A percentile compares a stretch with the other conserved stretches of the same genome.
These are phyloP conservation scores for Microthyrium microscopicum DNA, from an alignment of 2,329 filamentous ascomycete species.

Conservation along the genomic window DNA sequence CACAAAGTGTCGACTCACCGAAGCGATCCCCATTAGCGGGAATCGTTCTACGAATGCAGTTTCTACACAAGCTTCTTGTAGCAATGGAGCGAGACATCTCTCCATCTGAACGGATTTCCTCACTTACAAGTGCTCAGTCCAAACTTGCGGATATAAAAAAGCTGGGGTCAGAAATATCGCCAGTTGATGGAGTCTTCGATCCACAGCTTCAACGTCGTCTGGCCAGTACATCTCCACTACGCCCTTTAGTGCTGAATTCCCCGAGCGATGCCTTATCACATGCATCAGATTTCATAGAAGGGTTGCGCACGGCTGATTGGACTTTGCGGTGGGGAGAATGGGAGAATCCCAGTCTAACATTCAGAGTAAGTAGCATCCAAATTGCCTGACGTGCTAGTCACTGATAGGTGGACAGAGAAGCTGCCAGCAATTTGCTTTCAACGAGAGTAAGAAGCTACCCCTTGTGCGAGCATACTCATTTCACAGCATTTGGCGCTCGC, in stretches of 20 bases:
- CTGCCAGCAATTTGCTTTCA: too few relatives aligned
- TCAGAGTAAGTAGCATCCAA: constrained; percentile 35
- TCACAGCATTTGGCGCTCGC: too few relatives aligned
- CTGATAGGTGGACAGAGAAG: constrained; percentile 70
- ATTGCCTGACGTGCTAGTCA: constrained; percentile 57
- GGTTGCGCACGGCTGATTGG: constrained; percentile 37
- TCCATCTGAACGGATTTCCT: constrained; percentile 21
- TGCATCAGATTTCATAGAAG: constrained; percentile 47
- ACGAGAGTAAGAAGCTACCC: too few relatives aligned
- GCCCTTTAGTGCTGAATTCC: constrained; percentile 66
- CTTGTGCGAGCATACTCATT: too few relatives aligned
- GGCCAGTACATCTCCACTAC: constrained; percentile 82
- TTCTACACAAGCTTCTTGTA: not conserved
- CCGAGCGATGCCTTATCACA: constrained; percentile 57
- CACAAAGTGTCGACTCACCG: too few relatives aligned
- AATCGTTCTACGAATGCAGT: not conserved
- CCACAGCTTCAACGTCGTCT: constrained; percentile 79
- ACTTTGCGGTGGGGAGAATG: constrained; percentile 3
- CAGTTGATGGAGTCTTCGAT: constrained; percentile 68
- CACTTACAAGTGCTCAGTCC: constrained; percentile 30
- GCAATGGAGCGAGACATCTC: not conserved
- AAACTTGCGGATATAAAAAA: constrained; percentile 41
- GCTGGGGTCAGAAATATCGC: constrained; percentile 45
- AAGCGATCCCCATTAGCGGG: too few relatives aligned
- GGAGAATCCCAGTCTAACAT: not conserved